phyloP scores from a whole-genome alignment of 352 stramenopile species.

The Phytophthora fragariae region DNA sequence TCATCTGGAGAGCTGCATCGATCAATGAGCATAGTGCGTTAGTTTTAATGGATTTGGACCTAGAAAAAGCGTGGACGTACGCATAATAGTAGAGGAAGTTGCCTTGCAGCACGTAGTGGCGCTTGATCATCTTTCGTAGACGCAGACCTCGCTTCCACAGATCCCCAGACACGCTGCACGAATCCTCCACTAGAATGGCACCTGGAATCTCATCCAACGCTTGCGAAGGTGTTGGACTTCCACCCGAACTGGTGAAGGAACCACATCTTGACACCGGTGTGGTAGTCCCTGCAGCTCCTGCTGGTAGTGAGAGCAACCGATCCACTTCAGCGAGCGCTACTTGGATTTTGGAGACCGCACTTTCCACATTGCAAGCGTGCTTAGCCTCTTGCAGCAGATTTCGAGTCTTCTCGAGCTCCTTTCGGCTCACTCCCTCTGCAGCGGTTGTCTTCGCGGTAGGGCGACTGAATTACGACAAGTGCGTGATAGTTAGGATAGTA shows the following conservation, averaged over 20 bases:
- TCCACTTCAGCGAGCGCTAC: constrained; percentile 54
- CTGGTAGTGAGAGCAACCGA: constrained; percentile 30
- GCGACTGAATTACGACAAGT: constrained; percentile 36
- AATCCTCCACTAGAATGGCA: constrained; percentile 43
- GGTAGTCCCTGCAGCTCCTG: constrained; percentile 2
- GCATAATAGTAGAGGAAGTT: constrained; percentile 92
- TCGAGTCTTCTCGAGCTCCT: constrained; percentile 65
- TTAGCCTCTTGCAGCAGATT: constrained; percentile 65
- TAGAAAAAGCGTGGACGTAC: constrained; percentile 41
- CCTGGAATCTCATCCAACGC: constrained; percentile 36
- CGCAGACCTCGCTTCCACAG: constrained; percentile 83
- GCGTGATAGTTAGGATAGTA: constrained; percentile 2
- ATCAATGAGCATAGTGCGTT: constrained; percentile 9
- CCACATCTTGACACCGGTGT: constrained; percentile 14
- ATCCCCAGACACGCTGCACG: constrained; percentile 56
- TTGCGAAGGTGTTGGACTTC: constrained; percentile 33
- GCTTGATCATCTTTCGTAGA: constrained; percentile 89
- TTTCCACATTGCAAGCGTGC: constrained; percentile 45
- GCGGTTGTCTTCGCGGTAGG: constrained; percentile 37
- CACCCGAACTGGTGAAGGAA: constrained; percentile 29
- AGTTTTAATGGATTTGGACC: background rate
- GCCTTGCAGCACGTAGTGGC: constrained; percentile 86
- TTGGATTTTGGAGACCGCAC: constrained; percentile 58
- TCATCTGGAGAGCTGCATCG: constrained; percentile 67
- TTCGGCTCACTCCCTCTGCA: constrained; percentile 41